phyloP scores from a whole-genome alignment of 2,329 filamentous ascomycete species.

The Fusarium torulosum region DNA sequence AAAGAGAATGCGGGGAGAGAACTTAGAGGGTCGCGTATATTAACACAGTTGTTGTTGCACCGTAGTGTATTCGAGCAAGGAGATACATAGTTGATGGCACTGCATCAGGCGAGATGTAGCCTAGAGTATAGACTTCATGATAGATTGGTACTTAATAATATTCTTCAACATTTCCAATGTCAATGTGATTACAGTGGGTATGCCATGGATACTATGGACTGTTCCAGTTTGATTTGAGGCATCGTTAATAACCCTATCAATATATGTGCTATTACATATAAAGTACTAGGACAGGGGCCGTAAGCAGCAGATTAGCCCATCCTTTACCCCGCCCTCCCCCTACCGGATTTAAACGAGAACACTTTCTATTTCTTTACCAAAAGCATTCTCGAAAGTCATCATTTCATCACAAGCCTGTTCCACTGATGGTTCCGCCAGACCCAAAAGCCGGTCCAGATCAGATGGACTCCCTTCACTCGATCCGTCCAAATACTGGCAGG shows the following conservation, averaged over 20 bases:
- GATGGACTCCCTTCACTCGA: not conserved
- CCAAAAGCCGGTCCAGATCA: slow-evolving; percentile 4
- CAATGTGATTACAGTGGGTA: too few relatives aligned
- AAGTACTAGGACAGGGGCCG: too few relatives aligned
- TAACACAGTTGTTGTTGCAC: not conserved
- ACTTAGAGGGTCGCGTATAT: not conserved
- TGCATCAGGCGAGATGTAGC: not conserved
- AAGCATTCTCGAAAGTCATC: not conserved
- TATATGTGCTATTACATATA: too few relatives aligned
- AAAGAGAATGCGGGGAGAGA: not conserved
- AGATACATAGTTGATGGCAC: not conserved
- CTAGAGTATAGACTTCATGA: not conserved
- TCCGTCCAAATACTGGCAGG: not conserved
- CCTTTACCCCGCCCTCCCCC: too few relatives aligned
- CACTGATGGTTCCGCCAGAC: not conserved
- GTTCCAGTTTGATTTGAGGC: too few relatives aligned
- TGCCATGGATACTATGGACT: too few relatives aligned
- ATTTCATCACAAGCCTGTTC: not conserved
- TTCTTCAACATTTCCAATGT: too few relatives aligned
- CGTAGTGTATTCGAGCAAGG: not conserved
- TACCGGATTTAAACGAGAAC: not conserved
- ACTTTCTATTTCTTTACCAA: not conserved
- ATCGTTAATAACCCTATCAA: too few relatives aligned
- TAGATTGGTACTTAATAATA: not conserved
- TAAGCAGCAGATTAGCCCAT: too few relatives aligned